Conservation (phyloP, 73 alveolate genomes). For the Tetrahymena elliotti region DNA sequence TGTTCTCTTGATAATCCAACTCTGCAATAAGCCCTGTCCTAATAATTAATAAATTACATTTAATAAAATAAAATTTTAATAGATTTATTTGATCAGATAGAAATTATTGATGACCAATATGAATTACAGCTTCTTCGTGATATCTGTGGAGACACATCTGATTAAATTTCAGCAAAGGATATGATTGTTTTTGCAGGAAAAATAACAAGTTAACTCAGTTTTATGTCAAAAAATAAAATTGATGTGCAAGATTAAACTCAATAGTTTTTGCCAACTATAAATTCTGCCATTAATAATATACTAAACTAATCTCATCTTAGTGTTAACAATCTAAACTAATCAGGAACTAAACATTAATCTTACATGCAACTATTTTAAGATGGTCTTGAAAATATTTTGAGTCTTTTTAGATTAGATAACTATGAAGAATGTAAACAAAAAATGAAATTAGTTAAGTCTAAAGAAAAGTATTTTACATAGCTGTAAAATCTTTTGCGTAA, state of each 20-base stretch:
- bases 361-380: not conserved
- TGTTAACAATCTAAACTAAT: not conserved
- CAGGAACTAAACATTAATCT: not conserved
- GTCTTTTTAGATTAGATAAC: not conserved
- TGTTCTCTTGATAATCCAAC: not conserved
- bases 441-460: not conserved
- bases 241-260: not conserved
- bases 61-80: not conserved
- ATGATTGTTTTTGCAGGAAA: not conserved
- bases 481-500: not conserved
- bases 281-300: not conserved
- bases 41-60: not conserved
- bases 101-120: not conserved
- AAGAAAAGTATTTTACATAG: not conserved
- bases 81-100: not conserved
- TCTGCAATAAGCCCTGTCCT: not conserved
- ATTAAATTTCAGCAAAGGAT: not conserved
- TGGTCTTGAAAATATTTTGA: not conserved
- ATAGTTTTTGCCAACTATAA: not conserved
- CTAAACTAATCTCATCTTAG: not conserved
- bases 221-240: not conserved
- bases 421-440: not conserved
- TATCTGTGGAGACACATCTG: not conserved
- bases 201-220: not conserved
- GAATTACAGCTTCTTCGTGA: not conserved